These are phyloP conservation scores for Kwoniella sp. DNA, from an alignment of 768 basidiomycete species.

Conservation along the genomic window DNA sequence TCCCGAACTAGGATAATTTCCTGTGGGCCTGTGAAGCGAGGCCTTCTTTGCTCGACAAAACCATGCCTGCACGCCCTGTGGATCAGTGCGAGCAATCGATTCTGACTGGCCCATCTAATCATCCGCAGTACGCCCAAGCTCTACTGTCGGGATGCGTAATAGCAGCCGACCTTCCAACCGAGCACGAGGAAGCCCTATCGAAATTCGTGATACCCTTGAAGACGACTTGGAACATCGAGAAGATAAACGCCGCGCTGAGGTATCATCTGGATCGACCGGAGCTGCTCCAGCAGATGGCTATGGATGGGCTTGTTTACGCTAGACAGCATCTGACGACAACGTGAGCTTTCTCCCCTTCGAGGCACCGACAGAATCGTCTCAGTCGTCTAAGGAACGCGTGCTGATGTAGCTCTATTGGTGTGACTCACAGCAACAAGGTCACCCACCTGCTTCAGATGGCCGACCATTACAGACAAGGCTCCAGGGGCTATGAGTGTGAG, in stretches of 20 bases:
- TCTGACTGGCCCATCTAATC: background rate
- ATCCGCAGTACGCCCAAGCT: slow-evolving; percentile 47
- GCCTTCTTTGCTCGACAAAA: background rate
- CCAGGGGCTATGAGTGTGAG: slow-evolving; percentile 47
- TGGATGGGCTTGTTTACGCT: slow-evolving; percentile 50
- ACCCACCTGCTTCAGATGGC: slow-evolving; percentile 32
- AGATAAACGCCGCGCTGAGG: slow-evolving; percentile 39
- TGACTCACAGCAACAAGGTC: slow-evolving; percentile 20
- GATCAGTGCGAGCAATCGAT: no score
- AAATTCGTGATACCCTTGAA: slow-evolving; percentile 48
- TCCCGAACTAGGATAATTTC: background rate
- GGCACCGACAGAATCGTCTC: background rate
- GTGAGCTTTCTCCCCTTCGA: slow-evolving; percentile 17
- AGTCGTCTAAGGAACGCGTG: background rate
- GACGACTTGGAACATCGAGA: slow-evolving; percentile 46
- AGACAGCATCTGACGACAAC: slow-evolving; percentile 49
- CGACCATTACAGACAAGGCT: slow-evolving; percentile 34
- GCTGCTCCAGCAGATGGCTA: slow-evolving; percentile 43
- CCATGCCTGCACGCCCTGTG: no score
- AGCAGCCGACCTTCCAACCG: slow-evolving; percentile 52
- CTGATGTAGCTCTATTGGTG: slow-evolving; percentile 2
- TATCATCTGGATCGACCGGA: slow-evolving; percentile 40
- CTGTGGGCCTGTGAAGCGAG: background rate
- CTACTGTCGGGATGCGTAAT: slow-evolving; percentile 52
- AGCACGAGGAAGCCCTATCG: slow-evolving; percentile 46